These are phyloP conservation scores for Rhynchospora tenuis DNA, from an alignment of 176 grass and related monocot species.

Conservation along the genomic window DNA sequence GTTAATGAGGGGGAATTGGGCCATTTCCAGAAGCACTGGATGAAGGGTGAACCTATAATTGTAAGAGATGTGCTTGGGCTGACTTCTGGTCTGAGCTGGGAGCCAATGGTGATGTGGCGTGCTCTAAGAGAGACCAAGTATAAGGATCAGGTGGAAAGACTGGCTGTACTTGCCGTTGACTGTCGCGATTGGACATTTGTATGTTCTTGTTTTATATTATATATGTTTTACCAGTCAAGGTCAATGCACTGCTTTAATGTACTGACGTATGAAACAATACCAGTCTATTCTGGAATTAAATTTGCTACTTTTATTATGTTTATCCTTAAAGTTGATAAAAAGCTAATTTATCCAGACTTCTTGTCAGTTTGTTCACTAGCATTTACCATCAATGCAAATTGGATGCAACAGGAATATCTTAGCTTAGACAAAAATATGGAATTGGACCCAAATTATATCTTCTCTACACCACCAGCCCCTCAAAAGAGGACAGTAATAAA, in stretches of 20 bases:
- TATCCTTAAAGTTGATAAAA: background rate
- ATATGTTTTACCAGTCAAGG: background rate
- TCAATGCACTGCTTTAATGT: background rate
- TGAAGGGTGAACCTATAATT: conserved; percentile 76
- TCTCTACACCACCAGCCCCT: background rate
- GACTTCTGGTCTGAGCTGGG: conserved; percentile 90
- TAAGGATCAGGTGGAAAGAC: conserved; percentile 23
- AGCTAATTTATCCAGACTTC: background rate
- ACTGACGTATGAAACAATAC: background rate
- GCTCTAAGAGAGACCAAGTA: conserved; percentile 58
- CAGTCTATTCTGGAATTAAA: background rate
- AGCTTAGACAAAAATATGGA: background rate
- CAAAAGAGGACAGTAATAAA: background rate
- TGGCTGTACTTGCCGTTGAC: conserved; percentile 56
- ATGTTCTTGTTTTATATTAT: background rate
- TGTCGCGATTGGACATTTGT: conserved; percentile 53
- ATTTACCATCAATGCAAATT: background rate
- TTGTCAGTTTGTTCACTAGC: background rate
- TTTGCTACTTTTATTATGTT: background rate
- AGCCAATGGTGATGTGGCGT: conserved; percentile 97
- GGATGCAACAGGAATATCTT: background rate
- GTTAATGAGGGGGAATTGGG: conserved; percentile 38
- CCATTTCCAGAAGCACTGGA: conserved; percentile 89
- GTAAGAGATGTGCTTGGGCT: conserved; percentile 56
- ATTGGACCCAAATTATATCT: background rate